Conservation (phyloP, 2,329 filamentous ascomycete species). For the Ramichloridium luteum region DNA sequence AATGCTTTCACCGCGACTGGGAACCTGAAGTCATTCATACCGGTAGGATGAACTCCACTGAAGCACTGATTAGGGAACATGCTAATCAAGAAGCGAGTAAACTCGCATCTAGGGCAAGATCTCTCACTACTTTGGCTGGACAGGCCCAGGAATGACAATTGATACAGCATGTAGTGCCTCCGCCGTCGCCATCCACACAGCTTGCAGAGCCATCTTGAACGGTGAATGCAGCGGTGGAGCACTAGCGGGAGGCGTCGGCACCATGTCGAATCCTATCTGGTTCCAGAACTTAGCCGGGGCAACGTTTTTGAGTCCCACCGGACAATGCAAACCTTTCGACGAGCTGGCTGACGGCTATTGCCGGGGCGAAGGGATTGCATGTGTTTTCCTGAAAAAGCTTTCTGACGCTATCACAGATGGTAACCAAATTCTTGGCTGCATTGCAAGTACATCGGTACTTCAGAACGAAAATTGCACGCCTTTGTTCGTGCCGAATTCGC, state of each 20-base stretch:
- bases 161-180: constrained; percentile 28
- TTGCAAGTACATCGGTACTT: constrained; percentile 17
- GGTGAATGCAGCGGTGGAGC: constrained; percentile 23
- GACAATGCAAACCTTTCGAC: constrained; percentile 34
- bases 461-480: constrained; percentile 17
- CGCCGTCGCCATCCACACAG: constrained; percentile 22
- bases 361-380: constrained; percentile 18
- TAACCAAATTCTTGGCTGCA: constrained; percentile 21
- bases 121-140: constrained; percentile 33
- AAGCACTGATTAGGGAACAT: too few relatives aligned
- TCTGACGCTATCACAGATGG: constrained; percentile 22
- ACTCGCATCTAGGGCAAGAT: constrained; percentile 24
- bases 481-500: constrained; percentile 19
- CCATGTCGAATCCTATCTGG: constrained; percentile 22
- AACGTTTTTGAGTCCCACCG: constrained; percentile 32
- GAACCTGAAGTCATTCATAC: constrained; percentile 18
- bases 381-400: constrained; percentile 21
- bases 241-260: constrained; percentile 27
- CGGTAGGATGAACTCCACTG: too few relatives aligned
- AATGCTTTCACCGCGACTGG: constrained; percentile 28
- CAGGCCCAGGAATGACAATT: constrained; percentile 26
- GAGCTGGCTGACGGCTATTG: constrained; percentile 22
- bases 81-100: too few relatives aligned
- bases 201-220: constrained; percentile 18
- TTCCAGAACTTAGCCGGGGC: constrained; percentile 27